phyloP scores from a whole-genome alignment of 192 early-diverging fungal genomes.

The Coemansia furcata region DNA sequence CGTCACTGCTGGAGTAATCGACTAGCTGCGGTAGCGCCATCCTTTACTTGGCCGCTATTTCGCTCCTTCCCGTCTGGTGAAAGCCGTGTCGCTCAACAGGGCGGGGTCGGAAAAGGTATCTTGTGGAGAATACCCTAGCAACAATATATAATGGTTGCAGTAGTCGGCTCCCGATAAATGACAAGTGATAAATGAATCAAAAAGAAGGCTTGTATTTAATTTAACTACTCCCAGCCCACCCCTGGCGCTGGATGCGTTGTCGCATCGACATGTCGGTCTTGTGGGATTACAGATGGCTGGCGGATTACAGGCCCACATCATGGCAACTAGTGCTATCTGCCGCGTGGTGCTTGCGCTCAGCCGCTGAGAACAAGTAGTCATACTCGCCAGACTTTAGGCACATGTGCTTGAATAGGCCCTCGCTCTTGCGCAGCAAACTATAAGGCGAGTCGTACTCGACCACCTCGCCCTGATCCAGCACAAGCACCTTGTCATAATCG shows the following conservation, averaged over 20 bases:
- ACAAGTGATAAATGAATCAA: background rate
- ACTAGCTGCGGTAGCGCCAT: conserved; percentile 32
- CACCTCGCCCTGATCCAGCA: conserved; percentile 69
- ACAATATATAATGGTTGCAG: background rate
- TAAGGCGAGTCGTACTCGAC: conserved; percentile 70
- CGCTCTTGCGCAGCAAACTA: conserved; percentile 51
- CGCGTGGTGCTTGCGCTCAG: conserved; percentile 51
- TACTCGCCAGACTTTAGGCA: conserved; percentile 75
- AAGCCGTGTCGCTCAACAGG: background rate
- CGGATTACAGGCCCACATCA: background rate
- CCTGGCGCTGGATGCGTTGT: background rate
- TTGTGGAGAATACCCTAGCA: background rate
- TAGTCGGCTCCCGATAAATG: background rate
- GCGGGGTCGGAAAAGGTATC: background rate
- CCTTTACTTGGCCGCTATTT: background rate
- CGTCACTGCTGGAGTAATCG: conserved; percentile 43
- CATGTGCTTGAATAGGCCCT: conserved; percentile 18
- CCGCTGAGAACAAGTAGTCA: conserved; percentile 65
- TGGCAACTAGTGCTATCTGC: background rate
- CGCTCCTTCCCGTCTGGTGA: background rate
- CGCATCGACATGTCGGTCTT: background rate
- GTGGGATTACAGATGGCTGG: background rate
- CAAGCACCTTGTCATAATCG: conserved; percentile 72
- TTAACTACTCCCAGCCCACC: background rate
- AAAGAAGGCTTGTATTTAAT: conserved; percentile 5